These are phyloP conservation scores for Stygiomarasmius scandens DNA, from an alignment of 1,284 basidiomycete genomes.

Conservation along the genomic window DNA sequence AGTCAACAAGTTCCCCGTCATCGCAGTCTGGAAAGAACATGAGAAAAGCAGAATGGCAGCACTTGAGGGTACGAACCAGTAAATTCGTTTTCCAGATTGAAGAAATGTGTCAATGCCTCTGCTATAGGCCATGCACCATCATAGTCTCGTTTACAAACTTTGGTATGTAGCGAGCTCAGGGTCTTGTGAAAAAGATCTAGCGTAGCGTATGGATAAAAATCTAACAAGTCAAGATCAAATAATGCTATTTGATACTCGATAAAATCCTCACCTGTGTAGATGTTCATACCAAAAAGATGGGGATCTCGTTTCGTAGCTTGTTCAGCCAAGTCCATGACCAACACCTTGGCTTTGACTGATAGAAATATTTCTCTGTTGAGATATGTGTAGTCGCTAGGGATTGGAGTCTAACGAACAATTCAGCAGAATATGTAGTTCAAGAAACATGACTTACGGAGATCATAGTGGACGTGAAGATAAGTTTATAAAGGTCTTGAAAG, in stretches of 20 bases:
- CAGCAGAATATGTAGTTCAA: no score
- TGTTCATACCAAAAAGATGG: no score
- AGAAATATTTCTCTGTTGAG: no score
- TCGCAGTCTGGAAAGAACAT: slow-evolving; percentile 32
- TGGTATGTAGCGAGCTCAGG: slow-evolving; percentile 31
- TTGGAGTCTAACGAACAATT: no score
- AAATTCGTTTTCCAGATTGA: slow-evolving; percentile 33
- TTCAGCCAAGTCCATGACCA: no score
- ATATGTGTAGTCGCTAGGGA: no score
- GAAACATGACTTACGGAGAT: no score
- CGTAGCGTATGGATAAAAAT: slow-evolving; percentile 35
- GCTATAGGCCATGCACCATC: slow-evolving; percentile 35
- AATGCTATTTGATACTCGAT: slow-evolving; percentile 6
- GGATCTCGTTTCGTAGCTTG: no score
- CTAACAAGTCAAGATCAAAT: slow-evolving; percentile 20
- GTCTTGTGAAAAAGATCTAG: slow-evolving; percentile 38
- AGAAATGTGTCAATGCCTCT: slow-evolving; percentile 38
- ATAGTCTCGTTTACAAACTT: slow-evolving; percentile 37
- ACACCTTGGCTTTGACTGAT: no score
- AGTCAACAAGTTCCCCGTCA: slow-evolving; percentile 36
- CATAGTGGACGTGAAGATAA: no score
- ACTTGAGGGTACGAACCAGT: slow-evolving; percentile 33
- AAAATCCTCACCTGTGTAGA: no score
- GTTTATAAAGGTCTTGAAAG: no score
- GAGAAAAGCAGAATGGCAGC: not conserved